Evolutionary conservation across 352 stramenopile genomes (phyloP).

Genomic region (Aphanomyces euteiches): DNA sequence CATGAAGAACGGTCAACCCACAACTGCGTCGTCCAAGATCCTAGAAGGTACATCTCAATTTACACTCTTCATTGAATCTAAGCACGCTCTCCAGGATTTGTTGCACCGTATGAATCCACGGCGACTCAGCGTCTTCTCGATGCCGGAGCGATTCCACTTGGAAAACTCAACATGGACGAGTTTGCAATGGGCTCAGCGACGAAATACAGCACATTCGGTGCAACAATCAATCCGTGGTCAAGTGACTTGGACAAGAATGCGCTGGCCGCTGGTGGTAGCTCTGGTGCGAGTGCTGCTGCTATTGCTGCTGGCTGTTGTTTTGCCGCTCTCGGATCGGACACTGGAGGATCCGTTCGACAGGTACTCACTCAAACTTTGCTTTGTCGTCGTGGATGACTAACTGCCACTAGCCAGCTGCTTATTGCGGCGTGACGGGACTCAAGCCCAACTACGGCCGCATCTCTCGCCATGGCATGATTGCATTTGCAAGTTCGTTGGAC

Average conservation of each 20-base stretch:
- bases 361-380: constrained; percentile 32
- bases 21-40: constrained; percentile 87
- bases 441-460: constrained; percentile 97
- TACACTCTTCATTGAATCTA: not conserved
- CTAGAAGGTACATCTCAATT: constrained; percentile 47
- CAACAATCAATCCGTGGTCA: constrained; percentile 88
- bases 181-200: constrained; percentile 98
- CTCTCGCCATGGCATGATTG: constrained; percentile 95
- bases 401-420: constrained; percentile 81
- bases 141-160: constrained; percentile 89
- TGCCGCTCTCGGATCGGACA: constrained; percentile 95
- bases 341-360: constrained; percentile 94
- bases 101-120: constrained; percentile 88
- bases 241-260: constrained; percentile 47
- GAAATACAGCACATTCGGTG: constrained; percentile 84
- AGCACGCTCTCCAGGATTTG: constrained; percentile 49
- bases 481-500: constrained; percentile 96
- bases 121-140: constrained; percentile 80
- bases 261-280: constrained; percentile 90
- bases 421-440: constrained; percentile 93
- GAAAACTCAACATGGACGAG: constrained; percentile 98
- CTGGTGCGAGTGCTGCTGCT: constrained; percentile 90
- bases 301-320: constrained; percentile 90
- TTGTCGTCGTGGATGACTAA: not conserved
- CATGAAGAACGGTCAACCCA: constrained; percentile 75